These are phyloP conservation scores for Populus pruinosa DNA, from an alignment of 345 rosid genomes.

Conservation along the genomic window DNA sequence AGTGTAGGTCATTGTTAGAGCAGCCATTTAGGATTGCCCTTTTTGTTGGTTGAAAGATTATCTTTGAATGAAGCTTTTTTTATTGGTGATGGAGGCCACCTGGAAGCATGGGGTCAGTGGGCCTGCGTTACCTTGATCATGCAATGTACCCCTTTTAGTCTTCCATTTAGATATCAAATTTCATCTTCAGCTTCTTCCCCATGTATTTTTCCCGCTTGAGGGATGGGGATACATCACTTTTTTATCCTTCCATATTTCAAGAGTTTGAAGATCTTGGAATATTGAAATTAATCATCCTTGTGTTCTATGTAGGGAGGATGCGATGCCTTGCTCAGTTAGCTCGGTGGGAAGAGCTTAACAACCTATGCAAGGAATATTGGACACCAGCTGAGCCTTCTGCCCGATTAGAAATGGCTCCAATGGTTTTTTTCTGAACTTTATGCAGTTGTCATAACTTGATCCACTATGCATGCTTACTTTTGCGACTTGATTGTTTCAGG, in stretches of 20 bases:
- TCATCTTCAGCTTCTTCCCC: neutral
- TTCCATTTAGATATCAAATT: neutral
- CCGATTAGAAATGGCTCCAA: constrained; percentile 98
- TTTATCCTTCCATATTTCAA: neutral
- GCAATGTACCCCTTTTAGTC: neutral
- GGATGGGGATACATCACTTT: neutral
- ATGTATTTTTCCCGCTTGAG: neutral
- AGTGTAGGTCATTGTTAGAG: neutral
- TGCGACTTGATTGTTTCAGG: constrained; percentile 41
- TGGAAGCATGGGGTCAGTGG: neutral
- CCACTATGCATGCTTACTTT: constrained; percentile 15
- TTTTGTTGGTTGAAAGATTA: neutral
- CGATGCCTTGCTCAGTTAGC: constrained; percentile 98
- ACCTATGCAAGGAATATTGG: constrained; percentile 96
- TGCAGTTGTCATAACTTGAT: constrained; percentile 11
- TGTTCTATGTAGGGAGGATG: constrained; percentile 67
- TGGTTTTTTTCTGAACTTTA: constrained; percentile 53
- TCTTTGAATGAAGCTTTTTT: neutral
- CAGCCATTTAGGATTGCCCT: neutral
- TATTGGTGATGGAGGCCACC: neutral
- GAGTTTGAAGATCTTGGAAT: neutral
- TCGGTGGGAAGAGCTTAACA: constrained; percentile 96
- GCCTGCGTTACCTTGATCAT: neutral
- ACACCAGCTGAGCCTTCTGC: constrained; percentile 95
- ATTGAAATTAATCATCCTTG: constrained; percentile 19